These are phyloP conservation scores for Phaeosphaeriaceae sp. DNA, from an alignment of 2,329 filamentous ascomycete genomes.

Conservation along the genomic window DNA sequence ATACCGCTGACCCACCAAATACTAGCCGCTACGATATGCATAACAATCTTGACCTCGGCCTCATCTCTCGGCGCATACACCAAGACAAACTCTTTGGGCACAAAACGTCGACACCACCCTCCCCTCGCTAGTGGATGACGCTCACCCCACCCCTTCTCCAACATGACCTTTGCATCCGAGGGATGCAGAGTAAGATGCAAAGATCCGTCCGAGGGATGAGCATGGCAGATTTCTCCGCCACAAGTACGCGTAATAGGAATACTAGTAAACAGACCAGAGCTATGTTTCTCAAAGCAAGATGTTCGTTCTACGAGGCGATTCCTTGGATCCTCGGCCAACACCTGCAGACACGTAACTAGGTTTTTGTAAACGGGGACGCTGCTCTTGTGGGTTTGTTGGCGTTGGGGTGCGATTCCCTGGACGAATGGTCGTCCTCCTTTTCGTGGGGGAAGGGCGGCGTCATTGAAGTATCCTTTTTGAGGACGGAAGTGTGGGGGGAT, in stretches of 20 bases:
- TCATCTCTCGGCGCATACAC: constrained; percentile 78
- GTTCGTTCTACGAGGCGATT: constrained; percentile 58
- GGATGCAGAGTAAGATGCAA: constrained; percentile 84
- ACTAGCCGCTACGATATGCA: constrained; percentile 74
- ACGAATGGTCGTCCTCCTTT: constrained; percentile 69
- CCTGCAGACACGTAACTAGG: constrained; percentile 25
- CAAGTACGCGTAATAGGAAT: constrained; percentile 72
- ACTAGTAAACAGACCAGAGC: constrained; percentile 74
- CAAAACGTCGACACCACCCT: constrained; percentile 69
- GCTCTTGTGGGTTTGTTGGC: constrained; percentile 74
- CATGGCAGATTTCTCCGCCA: constrained; percentile 81
- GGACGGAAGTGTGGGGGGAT: constrained; percentile 61
- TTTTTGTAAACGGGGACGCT: constrained; percentile 54
- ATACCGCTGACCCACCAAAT: constrained; percentile 68
- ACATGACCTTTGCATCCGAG: constrained; percentile 72
- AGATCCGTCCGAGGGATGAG: constrained; percentile 76
- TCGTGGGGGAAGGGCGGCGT: constrained; percentile 63
- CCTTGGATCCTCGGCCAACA: constrained; percentile 28
- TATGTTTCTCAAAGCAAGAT: constrained; percentile 83
- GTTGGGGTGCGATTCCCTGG: constrained; percentile 79
- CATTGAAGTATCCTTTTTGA: constrained; percentile 63
- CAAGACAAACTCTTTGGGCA: constrained; percentile 79
- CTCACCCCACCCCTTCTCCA: constrained; percentile 82
- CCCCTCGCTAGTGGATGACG: constrained; percentile 69
- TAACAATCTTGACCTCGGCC: constrained; percentile 70